Percentiles rank a stretch among this genome's conserved stretches.
Evolutionary conservation across 768 basidiomycete species (phyloP).

Genomic region (Glaciozyma antarctica): DNA sequence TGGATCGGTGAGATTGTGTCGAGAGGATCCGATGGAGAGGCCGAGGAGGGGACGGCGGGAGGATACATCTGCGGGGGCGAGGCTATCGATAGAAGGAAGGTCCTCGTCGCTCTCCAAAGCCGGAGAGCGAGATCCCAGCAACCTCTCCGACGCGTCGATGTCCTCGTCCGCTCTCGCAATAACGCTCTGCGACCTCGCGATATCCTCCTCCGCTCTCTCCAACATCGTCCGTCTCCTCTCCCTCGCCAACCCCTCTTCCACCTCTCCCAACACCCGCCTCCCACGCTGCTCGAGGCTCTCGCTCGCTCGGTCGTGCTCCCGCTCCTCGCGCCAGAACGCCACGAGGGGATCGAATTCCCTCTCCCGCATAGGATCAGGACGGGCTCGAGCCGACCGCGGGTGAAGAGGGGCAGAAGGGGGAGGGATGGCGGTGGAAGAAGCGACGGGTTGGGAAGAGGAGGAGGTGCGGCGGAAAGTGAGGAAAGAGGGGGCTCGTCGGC

Average conservation of each 20-base stretch:
- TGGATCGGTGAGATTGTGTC: background rate
- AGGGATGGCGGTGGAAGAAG: too few relatives aligned
- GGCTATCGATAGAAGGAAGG: background rate
- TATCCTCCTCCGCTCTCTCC: background rate
- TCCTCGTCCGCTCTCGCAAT: conserved; percentile 3
- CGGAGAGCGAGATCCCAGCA: background rate
- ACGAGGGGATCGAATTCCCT: background rate
- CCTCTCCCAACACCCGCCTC: conserved; percentile 5
- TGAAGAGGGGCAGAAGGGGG: background rate
- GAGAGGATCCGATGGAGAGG: background rate
- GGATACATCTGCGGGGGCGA: too few relatives aligned
- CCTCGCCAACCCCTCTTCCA: conserved; percentile 6
- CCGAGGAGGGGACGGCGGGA: background rate
- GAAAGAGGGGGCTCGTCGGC: too few relatives aligned
- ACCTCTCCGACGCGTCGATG: conserved; percentile 10
- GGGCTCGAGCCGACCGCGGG: background rate
- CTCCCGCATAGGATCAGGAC: background rate
- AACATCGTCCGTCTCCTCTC: background rate
- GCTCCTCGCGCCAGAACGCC: background rate
- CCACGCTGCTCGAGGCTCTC: background rate
- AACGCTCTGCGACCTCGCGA: background rate
- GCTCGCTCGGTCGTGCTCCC: background rate
- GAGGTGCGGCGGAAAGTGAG: too few relatives aligned
- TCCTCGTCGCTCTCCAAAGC: too few relatives aligned
- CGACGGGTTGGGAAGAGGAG: too few relatives aligned